Evolutionary conservation across 768 basidiomycete genomes (phyloP).

Genomic region (Auricularia sp.): DNA sequence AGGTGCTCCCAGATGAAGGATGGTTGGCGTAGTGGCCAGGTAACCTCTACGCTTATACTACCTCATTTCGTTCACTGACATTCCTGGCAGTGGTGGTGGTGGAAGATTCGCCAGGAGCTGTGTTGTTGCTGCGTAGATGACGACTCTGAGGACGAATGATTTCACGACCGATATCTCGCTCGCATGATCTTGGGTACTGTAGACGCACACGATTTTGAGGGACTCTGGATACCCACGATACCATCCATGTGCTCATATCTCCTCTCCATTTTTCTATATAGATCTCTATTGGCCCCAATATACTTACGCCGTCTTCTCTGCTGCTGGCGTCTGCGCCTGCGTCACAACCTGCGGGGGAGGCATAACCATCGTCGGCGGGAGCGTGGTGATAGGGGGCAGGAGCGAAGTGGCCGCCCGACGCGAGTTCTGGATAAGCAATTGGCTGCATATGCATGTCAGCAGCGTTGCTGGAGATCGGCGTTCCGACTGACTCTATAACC

Average conservation of each 20-base stretch:
- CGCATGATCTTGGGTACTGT: background rate
- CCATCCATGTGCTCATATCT: background rate
- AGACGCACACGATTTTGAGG: background rate
- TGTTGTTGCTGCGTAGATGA: slow-evolving; percentile 46
- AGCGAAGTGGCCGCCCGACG: slow-evolving; percentile 62
- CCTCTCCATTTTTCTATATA: background rate
- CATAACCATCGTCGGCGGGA: slow-evolving; percentile 87
- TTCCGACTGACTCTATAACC: slow-evolving; percentile 63
- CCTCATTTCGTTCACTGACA: background rate
- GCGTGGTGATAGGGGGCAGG: slow-evolving; percentile 77
- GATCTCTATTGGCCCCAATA: background rate
- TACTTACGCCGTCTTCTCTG: slow-evolving; percentile 1
- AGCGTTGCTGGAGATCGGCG: background rate
- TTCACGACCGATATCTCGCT: background rate
- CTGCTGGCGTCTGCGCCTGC: background rate
- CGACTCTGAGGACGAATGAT: slow-evolving; percentile 30
- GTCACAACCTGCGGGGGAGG: slow-evolving; percentile 25
- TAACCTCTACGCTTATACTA: slow-evolving; percentile 25
- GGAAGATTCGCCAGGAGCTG: slow-evolving; percentile 54
- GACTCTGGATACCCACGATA: background rate
- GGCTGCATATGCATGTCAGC: slow-evolving; percentile 22
- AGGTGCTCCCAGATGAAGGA: slow-evolving; percentile 59
- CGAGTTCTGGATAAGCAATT: slow-evolving; percentile 80
- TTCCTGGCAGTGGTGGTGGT: slow-evolving; percentile 69
- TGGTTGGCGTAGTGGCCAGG: slow-evolving; percentile 58